Conservation (phyloP, 106 monocot species). For the Xerophyta viscosa region DNA sequence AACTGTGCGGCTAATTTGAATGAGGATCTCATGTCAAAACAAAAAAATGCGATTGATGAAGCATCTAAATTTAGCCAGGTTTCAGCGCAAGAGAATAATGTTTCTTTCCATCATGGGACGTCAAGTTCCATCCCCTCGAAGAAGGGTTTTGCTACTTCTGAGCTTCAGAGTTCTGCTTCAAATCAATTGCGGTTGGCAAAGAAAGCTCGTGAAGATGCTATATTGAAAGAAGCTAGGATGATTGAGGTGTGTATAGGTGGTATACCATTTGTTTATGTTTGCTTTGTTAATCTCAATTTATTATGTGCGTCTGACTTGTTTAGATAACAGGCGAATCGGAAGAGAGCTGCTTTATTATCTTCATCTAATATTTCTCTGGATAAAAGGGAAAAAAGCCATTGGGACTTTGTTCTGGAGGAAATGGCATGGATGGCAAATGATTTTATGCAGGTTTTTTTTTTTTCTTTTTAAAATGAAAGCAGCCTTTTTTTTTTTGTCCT, state of each 20-base stretch:
- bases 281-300: neutral
- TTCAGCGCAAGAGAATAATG: neutral
- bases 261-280: neutral
- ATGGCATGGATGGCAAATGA: slow-evolving; percentile 99
- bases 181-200: slow-evolving; percentile 23
- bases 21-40: slow-evolving; percentile 9
- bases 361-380: slow-evolving; percentile 26
- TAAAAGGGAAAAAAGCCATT: slow-evolving; percentile 59
- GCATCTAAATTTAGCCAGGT: slow-evolving; percentile 9
- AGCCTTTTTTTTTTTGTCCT: neutral
- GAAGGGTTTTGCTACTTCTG: slow-evolving; percentile 13
- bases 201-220: slow-evolving; percentile 70
- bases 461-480: no score
- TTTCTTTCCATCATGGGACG: slow-evolving; percentile 12
- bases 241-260: slow-evolving; percentile 58
- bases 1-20: slow-evolving; percentile 6
- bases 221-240: slow-evolving; percentile 63
- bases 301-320: slow-evolving; percentile 1
- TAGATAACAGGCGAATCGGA: slow-evolving; percentile 56
- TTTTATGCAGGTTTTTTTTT: slow-evolving; percentile 72
- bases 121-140: slow-evolving; percentile 4
- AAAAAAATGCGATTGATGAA: slow-evolving; percentile 19
- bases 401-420: slow-evolving; percentile 99
- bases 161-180: slow-evolving; percentile 23
- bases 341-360: slow-evolving; percentile 45